phyloP scores from a whole-genome alignment of 2,329 filamentous ascomycete genomes.

The Capronia americana region DNA sequence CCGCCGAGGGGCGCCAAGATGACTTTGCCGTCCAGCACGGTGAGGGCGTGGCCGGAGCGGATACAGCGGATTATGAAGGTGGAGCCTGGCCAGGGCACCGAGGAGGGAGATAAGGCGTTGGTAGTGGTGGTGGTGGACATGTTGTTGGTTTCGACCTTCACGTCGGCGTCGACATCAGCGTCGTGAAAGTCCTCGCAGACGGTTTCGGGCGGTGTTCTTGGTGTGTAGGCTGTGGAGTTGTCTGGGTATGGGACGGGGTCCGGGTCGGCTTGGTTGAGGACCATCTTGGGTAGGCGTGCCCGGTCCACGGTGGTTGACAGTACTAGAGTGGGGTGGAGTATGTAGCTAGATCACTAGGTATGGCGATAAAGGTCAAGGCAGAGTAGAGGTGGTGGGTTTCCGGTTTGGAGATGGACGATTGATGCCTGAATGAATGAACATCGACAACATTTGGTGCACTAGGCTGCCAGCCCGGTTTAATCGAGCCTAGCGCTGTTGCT shows the following conservation, averaged over 20 bases:
- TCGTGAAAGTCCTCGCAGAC: neutral
- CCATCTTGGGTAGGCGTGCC: neutral
- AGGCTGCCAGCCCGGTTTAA: neutral
- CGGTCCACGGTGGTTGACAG: neutral
- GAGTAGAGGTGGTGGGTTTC: neutral
- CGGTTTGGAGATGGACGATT: neutral
- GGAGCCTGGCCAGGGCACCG: slow-evolving; percentile 7
- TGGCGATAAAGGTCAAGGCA: too few relatives aligned
- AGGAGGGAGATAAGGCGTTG: neutral
- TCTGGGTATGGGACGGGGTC: neutral
- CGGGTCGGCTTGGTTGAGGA: neutral
- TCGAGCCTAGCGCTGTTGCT: neutral
- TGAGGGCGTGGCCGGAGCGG: neutral
- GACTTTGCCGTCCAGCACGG: slow-evolving; percentile 2
- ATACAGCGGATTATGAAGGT: slow-evolving; percentile 1
- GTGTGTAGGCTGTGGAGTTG: neutral
- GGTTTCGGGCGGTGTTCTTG: neutral
- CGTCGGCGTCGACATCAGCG: neutral
- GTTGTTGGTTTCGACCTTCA: neutral
- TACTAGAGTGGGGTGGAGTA: neutral
- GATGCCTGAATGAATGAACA: neutral
- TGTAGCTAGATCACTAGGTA: neutral
- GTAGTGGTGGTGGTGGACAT: neutral
- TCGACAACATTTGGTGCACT: neutral
- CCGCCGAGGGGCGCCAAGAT: neutral